Percentiles rank a stretch among this genome's conserved stretches.
These are phyloP conservation scores for Pseudonitzschia multistriata DNA, from an alignment of 108 stramenopile species.

Conservation along the genomic window DNA sequence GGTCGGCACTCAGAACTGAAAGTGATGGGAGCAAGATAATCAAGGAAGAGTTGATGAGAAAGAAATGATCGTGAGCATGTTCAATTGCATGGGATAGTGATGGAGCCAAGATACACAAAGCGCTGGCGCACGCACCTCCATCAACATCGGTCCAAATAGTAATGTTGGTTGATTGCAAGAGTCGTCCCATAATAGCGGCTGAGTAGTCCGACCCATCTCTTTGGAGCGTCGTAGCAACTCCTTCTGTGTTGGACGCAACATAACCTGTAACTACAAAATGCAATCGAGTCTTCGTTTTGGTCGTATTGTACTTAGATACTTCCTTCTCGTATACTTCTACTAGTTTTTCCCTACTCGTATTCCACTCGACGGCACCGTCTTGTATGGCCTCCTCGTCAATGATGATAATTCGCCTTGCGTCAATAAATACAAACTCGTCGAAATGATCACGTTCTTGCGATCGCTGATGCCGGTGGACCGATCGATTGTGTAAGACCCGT, in stretches of 20 bases:
- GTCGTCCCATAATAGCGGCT: slow-evolving; percentile 84
- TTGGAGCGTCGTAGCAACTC: slow-evolving; percentile 84
- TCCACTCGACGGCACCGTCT: slow-evolving; percentile 67
- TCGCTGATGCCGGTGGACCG: neutral
- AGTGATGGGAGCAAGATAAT: neutral
- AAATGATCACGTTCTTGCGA: neutral
- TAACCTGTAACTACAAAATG: slow-evolving; percentile 92
- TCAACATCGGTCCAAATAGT: slow-evolving; percentile 91
- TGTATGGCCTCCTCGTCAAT: slow-evolving; percentile 71
- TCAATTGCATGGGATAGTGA: too few species aligned
- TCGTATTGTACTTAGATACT: slow-evolving; percentile 12
- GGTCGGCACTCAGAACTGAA: slow-evolving; percentile 66
- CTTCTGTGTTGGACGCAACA: slow-evolving; percentile 81
- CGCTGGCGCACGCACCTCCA: slow-evolving; percentile 13
- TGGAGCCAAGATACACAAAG: too few species aligned
- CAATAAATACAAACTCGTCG: slow-evolving; percentile 58
- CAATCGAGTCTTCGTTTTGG: neutral
- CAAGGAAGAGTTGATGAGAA: too few species aligned
- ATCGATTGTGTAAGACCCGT: slow-evolving; percentile 39
- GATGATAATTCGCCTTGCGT: slow-evolving; percentile 79
- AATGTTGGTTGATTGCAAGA: slow-evolving; percentile 68
- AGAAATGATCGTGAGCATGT: too few species aligned
- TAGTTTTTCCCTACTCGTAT: slow-evolving; percentile 45
- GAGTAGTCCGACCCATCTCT: slow-evolving; percentile 89
- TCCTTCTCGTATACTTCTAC: slow-evolving; percentile 41